phyloP scores from a whole-genome alignment of 257 asterid species.

The Rubia yunnanensis region DNA sequence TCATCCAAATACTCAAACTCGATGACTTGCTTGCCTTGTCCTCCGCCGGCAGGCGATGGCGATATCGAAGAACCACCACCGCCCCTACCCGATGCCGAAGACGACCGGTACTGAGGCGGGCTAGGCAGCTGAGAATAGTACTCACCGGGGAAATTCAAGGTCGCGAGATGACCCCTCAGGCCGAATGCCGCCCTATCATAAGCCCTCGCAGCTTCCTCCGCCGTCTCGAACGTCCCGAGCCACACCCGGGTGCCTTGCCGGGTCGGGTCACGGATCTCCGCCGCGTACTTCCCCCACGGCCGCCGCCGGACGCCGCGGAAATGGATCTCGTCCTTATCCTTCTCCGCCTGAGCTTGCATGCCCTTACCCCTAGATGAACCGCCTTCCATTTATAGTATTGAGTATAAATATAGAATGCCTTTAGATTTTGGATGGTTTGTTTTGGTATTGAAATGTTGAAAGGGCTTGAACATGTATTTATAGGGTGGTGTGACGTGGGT shows the following conservation, averaged over 20 bases:
- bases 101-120: constrained; percentile 37
- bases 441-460: background rate
- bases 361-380: constrained; percentile 24
- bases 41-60: background rate
- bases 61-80: constrained; percentile 14
- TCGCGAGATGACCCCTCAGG: constrained; percentile 54
- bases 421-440: background rate
- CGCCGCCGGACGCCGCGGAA: constrained; percentile 52
- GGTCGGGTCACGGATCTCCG: constrained; percentile 64
- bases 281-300: constrained; percentile 67
- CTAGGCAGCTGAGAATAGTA: constrained; percentile 38
- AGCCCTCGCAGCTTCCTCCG: constrained; percentile 49
- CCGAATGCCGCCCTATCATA: constrained; percentile 40
- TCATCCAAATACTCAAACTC: constrained; percentile 46
- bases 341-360: constrained; percentile 38
- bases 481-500: constrained; percentile 15
- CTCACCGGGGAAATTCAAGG: constrained; percentile 46
- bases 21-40: constrained; percentile 27
- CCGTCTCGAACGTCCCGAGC: constrained; percentile 61
- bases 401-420: background rate
- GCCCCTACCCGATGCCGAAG: background rate
- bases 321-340: constrained; percentile 26
- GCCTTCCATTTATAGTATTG: background rate
- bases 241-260: constrained; percentile 44
- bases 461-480: constrained; percentile 2